Base-by-base conservation (phyloP, 2,329 filamentous ascomycete genomes). In the Cladophialophora bantiana region DNA sequence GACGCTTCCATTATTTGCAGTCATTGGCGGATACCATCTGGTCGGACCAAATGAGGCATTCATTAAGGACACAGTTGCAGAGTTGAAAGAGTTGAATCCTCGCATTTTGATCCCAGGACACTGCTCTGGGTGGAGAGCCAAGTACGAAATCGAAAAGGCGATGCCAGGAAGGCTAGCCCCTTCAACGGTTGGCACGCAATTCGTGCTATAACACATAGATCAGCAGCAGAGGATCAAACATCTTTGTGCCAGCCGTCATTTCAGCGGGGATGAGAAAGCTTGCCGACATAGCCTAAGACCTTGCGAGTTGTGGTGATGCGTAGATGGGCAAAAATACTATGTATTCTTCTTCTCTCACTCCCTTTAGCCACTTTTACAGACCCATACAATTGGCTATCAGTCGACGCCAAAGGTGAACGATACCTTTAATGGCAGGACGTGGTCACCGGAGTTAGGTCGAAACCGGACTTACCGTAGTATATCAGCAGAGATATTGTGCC, bases 101-200 rank as follows among this genome's bases (percentile, higher is more conserved):
- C 80, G 80, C 12, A 76, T 86, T 0, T 72, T 86, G 3, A 78
- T 86, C 73, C 83, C 85, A 0, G 85, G 84, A 0, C 85, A 87
- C 73, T 86, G 84, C 70, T 83, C 84, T 0, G 84, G 84, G 5
- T 87, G 84, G 84, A 78, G 83, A 68, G 84, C 83, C 40, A 86
- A 85, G 73, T 82, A 82, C 68, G 78, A 79, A 52, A 84, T 85
- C 67, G 83, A 86, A 73, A 82, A 79, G 66, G 75, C 78, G 42
- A 83, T 85, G 80, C 82, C 82, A 0, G 83, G 83, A 2, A 75
- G 76, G 2, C 70, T 86, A 66, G 83, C 83, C 7, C 84, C 84
- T 34, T 81, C 81, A 26, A 83, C 83, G 12, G 83, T 84, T 13
- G 84, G 84, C 2, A 80, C 80, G 20, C 83, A 73, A 55, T 77